Evolutionary conservation across 306 rosid species (phyloP), one percentile per base, ranked within the genome.

Genomic region (Vigna radiata): DNA sequence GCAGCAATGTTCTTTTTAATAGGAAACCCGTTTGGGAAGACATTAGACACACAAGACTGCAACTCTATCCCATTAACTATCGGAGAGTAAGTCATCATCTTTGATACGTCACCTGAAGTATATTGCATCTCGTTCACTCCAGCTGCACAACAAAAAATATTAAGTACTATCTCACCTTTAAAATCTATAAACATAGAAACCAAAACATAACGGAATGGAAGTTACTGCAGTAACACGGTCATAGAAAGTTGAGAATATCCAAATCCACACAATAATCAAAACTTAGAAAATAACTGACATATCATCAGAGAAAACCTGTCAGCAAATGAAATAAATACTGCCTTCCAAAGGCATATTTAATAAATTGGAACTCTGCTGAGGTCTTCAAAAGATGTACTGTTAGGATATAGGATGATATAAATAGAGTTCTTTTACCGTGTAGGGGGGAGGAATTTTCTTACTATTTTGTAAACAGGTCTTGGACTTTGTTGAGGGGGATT

Each of bases 61-160:
- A 83, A 76, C 76, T 88, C 89, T 17, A 73, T 82, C 66, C 91
- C 92, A 68, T 87, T 82, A 69, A 82, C 78, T 79, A 76, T 70
- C 25, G 93, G 89, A 41, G 88, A 79, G 83, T 87, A 89, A 82
- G 86, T 87, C 85, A 71, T 86, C 75, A 92, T 62, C 85, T 88
- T 89, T 29, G 88, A 91, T 76, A 78, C 84, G 76, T 88, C 96
- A 73, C 88, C 98, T n/a, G 97, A 62, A 65, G 89, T 75, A 88
- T 96, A 96, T 77, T 87, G 91, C 92, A 92, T 77, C 37, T 86
- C 85, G 85, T 85, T 82, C 85, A 72, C 86, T 48, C 91, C 86
- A 72, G 85, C 97, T 96, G 89, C 80, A 75, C 43, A 73, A 73
- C 71, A 49, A 54, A 78, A 29, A 41, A 60, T 58, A 80, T 23